phyloP scores from a whole-genome alignment of 164 flowering plant genomes.

The Stephania yunnanensis region DNA sequence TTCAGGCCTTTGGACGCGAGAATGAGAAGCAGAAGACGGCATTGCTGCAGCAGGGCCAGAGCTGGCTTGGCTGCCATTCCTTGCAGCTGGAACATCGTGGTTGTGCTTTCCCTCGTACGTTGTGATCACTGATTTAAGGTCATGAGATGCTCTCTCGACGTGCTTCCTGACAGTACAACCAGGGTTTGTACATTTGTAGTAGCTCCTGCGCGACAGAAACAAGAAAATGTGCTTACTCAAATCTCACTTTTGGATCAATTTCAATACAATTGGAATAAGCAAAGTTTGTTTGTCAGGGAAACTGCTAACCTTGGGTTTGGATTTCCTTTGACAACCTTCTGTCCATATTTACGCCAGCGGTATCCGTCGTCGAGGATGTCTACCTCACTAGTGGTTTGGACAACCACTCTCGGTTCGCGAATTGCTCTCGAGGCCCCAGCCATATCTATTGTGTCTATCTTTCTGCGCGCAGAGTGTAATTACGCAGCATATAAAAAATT shows the following conservation, averaged over 20 bases:
- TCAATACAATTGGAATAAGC: not conserved
- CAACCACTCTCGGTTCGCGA: conserved; percentile 94
- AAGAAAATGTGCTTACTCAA: not conserved
- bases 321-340: conserved; percentile 94
- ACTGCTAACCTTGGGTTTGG: conserved; percentile 80
- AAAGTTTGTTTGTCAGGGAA: conserved; percentile 1
- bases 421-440: conserved; percentile 74
- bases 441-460: conserved; percentile 66
- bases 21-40: conserved; percentile 29
- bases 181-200: conserved; percentile 84
- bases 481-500: not conserved
- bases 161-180: conserved; percentile 91
- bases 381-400: conserved; percentile 91
- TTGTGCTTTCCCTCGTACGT: conserved; percentile 95
- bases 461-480: conserved; percentile 38
- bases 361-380: conserved; percentile 95
- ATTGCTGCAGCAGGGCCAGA: conserved; percentile 24
- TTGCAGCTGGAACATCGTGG: conserved; percentile 90
- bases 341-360: conserved; percentile 94
- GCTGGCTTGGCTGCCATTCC: conserved; percentile 67
- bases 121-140: conserved; percentile 84
- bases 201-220: conserved; percentile 59
- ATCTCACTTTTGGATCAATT: not conserved
- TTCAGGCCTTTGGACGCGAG: conserved; percentile 44
- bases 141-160: conserved; percentile 89